These are phyloP conservation scores for Sextonia rubra DNA, from an alignment of 164 flowering plant species.

Conservation along the genomic window DNA sequence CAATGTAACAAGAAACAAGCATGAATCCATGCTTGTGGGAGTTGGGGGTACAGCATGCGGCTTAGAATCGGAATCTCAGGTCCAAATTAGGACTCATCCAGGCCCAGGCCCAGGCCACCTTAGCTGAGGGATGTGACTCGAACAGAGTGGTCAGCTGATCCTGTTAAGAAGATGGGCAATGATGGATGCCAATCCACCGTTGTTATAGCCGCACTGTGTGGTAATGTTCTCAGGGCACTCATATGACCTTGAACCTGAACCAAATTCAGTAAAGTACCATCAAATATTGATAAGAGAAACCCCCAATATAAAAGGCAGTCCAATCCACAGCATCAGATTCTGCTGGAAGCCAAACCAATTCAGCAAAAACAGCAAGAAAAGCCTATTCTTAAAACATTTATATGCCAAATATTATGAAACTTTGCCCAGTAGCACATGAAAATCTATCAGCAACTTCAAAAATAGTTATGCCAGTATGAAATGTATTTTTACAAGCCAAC, in stretches of 20 bases:
- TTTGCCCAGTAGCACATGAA: not conserved
- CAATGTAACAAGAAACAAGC: too few relatives aligned
- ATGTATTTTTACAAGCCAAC: too few relatives aligned
- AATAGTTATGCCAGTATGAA: too few relatives aligned
- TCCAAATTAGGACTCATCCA: not conserved
- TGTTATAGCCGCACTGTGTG: slow-evolving; percentile 72
- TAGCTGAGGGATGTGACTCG: slow-evolving; percentile 42
- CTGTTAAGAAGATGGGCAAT: slow-evolving; percentile 74
- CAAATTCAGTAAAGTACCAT: not conserved
- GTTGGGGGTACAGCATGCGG: too few relatives aligned
- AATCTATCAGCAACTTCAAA: too few relatives aligned
- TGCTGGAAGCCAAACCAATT: not conserved
- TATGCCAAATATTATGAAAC: not conserved
- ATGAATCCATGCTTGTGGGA: too few relatives aligned
- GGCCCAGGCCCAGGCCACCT: not conserved
- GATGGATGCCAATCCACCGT: slow-evolving; percentile 98
- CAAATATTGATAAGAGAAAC: not conserved
- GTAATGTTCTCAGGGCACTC: slow-evolving; percentile 61
- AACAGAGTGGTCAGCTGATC: slow-evolving; percentile 89
- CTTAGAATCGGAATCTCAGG: too few relatives aligned
- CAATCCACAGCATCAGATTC: not conserved
- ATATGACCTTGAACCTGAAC: slow-evolving; percentile 54
- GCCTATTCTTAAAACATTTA: not conserved
- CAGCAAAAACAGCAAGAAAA: not conserved
- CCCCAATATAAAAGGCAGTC: not conserved